phyloP scores from a whole-genome alignment of 164 flowering plant genomes.

The Kingdonia uniflora region DNA sequence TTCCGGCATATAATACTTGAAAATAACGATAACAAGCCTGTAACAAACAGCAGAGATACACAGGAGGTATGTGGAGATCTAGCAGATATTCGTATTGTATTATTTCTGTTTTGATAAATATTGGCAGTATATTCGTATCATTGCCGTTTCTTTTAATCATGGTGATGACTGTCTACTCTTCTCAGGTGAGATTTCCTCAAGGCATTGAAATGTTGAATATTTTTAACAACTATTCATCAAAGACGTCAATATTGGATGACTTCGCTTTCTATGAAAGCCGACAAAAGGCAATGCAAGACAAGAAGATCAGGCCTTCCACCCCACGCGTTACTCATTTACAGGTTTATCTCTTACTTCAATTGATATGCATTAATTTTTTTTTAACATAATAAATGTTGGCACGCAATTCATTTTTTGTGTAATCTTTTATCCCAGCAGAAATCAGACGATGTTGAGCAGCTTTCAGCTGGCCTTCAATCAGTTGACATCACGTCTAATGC shows the following conservation, averaged over 20 bases:
- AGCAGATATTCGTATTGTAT: too few relatives aligned
- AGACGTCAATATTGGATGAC: conserved; percentile 70
- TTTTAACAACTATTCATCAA: conserved; percentile 55
- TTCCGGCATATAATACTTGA: conserved; percentile 74
- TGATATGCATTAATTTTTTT: conserved; percentile 8
- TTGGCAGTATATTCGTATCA: neutral
- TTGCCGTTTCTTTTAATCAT: neutral
- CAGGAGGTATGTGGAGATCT: conserved; percentile 48
- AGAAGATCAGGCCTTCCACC: conserved; percentile 44
- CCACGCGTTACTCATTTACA: conserved; percentile 21
- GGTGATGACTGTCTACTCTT: neutral
- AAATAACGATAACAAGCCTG: conserved; percentile 81
- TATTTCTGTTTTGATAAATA: too few relatives aligned
- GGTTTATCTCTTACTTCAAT: conserved; percentile 17
- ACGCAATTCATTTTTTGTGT: neutral
- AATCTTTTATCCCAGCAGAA: conserved; percentile 13
- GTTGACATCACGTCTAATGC: conserved; percentile 9
- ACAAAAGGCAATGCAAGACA: conserved; percentile 64
- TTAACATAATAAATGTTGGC: neutral
- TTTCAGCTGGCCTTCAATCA: conserved; percentile 10
- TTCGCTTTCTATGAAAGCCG: conserved; percentile 75
- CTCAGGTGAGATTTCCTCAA: conserved; percentile 64
- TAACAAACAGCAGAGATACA: conserved; percentile 81
- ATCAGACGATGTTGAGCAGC: conserved; percentile 14
- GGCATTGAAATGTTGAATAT: conserved; percentile 72